A percentile compares a stretch with the other conserved stretches of the same genome.
Evolutionary conservation across 1,284 basidiomycete species (phyloP).

Genomic region (Cryptococcus floricola): DNA sequence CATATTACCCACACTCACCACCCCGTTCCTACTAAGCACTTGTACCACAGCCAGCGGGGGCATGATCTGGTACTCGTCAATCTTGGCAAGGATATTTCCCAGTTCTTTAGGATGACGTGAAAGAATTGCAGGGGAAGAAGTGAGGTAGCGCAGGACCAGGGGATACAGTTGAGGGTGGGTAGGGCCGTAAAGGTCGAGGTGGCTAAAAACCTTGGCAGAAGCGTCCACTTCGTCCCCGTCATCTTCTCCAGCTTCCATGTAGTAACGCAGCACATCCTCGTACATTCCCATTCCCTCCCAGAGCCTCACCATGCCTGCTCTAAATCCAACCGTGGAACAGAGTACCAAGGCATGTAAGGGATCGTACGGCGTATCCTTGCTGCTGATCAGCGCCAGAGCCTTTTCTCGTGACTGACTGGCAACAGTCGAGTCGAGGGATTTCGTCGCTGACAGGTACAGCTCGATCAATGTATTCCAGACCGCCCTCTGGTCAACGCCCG

Average conservation of each 20-base stretch:
- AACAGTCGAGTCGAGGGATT: constrained; percentile 26
- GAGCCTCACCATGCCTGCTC: constrained; percentile 75
- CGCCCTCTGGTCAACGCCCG: constrained; percentile 67
- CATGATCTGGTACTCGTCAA: constrained; percentile 77
- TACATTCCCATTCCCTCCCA: constrained; percentile 96
- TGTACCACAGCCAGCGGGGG: constrained; percentile 85
- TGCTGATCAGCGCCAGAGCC: constrained; percentile 65
- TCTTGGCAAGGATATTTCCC: constrained; percentile 63
- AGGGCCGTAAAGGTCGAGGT: constrained; percentile 70
- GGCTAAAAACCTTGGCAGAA: constrained; percentile 67
- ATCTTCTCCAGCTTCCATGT: constrained; percentile 66
- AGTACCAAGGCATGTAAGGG: constrained; percentile 86
- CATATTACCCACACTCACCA: constrained; percentile 83
- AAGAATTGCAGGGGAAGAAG: constrained; percentile 68
- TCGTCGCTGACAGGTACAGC: constrained; percentile 66
- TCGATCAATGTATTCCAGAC: constrained; percentile 97
- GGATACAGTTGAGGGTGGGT: constrained; percentile 74
- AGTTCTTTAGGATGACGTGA: constrained; percentile 68
- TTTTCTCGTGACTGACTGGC: constrained; percentile 50
- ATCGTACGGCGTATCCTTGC: constrained; percentile 70
- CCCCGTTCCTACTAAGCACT: constrained; percentile 75
- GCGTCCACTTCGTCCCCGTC: neutral
- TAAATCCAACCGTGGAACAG: constrained; percentile 78
- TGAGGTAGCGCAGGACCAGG: constrained; percentile 84
- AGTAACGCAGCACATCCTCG: constrained; percentile 88